Conservation (phyloP, 2,329 filamentous ascomycete species). For the Nigrograna mackinnonii region DNA sequence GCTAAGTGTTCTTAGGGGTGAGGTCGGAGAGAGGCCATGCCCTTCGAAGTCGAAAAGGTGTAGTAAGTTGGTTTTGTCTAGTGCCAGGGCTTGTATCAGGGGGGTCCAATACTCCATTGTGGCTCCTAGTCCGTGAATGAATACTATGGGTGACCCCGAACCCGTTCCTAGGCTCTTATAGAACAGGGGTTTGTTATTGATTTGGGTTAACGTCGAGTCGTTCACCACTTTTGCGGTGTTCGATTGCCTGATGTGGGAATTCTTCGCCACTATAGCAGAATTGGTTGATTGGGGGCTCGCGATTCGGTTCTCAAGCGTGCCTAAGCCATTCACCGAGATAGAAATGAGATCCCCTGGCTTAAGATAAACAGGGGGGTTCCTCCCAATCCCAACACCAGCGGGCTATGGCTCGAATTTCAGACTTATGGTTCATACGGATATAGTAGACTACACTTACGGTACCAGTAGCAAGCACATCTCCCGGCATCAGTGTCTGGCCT, state of each 20-base stretch:
- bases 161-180: constrained; percentile 35
- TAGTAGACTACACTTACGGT: constrained; percentile 56
- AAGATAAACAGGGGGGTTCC: constrained; percentile 38
- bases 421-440: neutral
- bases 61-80: constrained; percentile 33
- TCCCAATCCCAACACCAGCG: constrained; percentile 42
- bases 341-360: constrained; percentile 25
- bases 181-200: constrained; percentile 48
- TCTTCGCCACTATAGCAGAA: constrained; percentile 22
- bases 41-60: constrained; percentile 61
- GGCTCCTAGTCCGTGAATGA: constrained; percentile 60
- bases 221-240: constrained; percentile 39
- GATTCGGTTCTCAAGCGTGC: constrained; percentile 29
- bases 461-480: constrained; percentile 53
- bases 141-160: constrained; percentile 44
- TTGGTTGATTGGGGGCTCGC: constrained; percentile 53
- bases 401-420: constrained; percentile 43
- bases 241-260: constrained; percentile 46
- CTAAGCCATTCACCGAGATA: constrained; percentile 26
- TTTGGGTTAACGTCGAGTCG: constrained; percentile 37
- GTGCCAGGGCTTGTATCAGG: constrained; percentile 42
- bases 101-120: constrained; percentile 51
- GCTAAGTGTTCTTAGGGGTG: constrained; percentile 47
- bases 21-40: constrained; percentile 58
- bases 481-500: constrained; percentile 48